These are phyloP conservation scores for Ottelia alismoides DNA, from an alignment of 106 monocot species.

Conservation along the genomic window DNA sequence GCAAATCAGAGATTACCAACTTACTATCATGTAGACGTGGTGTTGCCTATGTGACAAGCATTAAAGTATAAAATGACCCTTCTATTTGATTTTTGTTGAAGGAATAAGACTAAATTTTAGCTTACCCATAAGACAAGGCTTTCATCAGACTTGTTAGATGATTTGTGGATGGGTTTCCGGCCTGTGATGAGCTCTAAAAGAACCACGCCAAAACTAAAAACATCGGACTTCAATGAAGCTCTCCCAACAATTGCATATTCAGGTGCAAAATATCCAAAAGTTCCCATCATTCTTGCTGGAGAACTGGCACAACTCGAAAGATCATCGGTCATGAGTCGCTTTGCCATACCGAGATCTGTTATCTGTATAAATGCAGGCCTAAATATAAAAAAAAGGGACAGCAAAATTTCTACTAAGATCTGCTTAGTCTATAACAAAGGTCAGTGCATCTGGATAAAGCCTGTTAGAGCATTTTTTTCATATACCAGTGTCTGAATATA, in stretches of 20 bases:
- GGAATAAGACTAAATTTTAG: not conserved
- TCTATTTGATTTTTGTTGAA: too few relatives aligned
- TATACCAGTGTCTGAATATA: too few relatives aligned
- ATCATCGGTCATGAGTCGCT: slow-evolving; percentile 48
- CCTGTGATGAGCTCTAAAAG: slow-evolving; percentile 84
- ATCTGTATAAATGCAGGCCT: slow-evolving; percentile 48
- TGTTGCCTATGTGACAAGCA: slow-evolving; percentile 41
- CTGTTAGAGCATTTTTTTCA: too few relatives aligned
- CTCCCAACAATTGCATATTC: slow-evolving; percentile 93
- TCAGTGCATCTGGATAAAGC: too few relatives aligned
- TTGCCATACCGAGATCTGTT: slow-evolving; percentile 98
- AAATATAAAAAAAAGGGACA: too few relatives aligned
- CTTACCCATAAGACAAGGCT: slow-evolving; percentile 95
- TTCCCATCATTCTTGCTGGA: slow-evolving; percentile 90
- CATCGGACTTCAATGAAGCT: slow-evolving; percentile 88
- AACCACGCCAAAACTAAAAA: slow-evolving; percentile 97
- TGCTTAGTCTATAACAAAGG: too few relatives aligned
- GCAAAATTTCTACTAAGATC: too few relatives aligned
- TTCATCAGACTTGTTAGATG: slow-evolving; percentile 49
- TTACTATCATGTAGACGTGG: slow-evolving; percentile 43
- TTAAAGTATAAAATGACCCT: not conserved
- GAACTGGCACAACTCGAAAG: slow-evolving; percentile 57
- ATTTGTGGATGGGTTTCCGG: slow-evolving; percentile 58
- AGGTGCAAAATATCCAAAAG: slow-evolving; percentile 96
- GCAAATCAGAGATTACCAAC: slow-evolving; percentile 52